Evolutionary conservation across 2,329 filamentous ascomycete genomes (phyloP).

Genomic region (Intubia oerlemansii): DNA sequence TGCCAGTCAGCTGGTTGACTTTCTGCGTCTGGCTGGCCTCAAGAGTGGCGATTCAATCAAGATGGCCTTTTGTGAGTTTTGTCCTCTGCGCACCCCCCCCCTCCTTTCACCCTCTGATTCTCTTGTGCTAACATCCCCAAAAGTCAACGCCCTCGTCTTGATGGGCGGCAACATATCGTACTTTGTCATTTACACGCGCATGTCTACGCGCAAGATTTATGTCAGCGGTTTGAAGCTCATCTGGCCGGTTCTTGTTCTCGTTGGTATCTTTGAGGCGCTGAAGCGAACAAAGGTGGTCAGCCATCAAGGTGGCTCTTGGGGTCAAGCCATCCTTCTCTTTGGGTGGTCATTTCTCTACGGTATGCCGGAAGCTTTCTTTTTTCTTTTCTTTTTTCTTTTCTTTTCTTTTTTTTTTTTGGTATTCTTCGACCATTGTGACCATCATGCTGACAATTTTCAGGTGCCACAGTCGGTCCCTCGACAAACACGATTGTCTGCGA

Average conservation of each 20-base stretch:
- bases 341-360: conserved; percentile 18
- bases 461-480: conserved; percentile 6
- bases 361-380: too few species aligned
- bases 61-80: conserved; percentile 12
- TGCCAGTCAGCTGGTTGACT: conserved; percentile 13
- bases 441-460: conserved; percentile 2
- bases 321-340: conserved; percentile 18
- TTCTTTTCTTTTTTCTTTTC: too few species aligned
- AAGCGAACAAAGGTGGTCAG: conserved; percentile 14
- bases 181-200: conserved; percentile 17
- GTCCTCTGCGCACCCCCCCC: too few species aligned
- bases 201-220: conserved; percentile 23
- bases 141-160: conserved; percentile 8
- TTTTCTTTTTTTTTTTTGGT: too few species aligned
- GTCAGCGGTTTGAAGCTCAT: conserved; percentile 17
- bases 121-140: background rate
- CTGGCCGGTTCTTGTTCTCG: conserved; percentile 15
- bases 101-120: too few species aligned
- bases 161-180: conserved; percentile 21
- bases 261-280: conserved; percentile 20
- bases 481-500: conserved; percentile 9
- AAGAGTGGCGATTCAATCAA: conserved; percentile 16
- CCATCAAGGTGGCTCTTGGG: conserved; percentile 13
- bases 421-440: too few species aligned
- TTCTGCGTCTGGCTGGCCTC: conserved; percentile 14